phyloP scores from a whole-genome alignment of 139 green algal genomes.

The Monoraphidium neglectum region DNA sequence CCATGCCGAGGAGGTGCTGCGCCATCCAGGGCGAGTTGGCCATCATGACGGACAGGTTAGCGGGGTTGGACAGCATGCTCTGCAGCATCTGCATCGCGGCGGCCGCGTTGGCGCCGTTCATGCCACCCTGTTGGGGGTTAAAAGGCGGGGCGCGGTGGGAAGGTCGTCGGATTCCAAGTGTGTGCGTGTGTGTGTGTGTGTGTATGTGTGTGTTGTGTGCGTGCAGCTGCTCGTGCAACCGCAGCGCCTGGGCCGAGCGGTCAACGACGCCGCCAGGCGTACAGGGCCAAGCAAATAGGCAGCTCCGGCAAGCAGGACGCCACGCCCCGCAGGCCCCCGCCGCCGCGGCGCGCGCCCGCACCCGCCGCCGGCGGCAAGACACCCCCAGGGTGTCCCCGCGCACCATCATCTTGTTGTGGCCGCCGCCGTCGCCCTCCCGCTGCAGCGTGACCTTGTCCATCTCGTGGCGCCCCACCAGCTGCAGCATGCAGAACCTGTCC shows the following conservation, averaged over 20 bases:
- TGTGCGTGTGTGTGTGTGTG: too few species aligned
- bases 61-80: slow-evolving; percentile 25
- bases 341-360: background rate
- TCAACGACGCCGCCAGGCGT: background rate
- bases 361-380: background rate
- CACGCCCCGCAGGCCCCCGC: too few species aligned
- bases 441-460: slow-evolving; percentile 69
- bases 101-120: slow-evolving; percentile 16
- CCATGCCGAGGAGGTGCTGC: slow-evolving; percentile 13
- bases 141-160: slow-evolving; percentile 2
- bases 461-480: slow-evolving; percentile 66
- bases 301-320: background rate
- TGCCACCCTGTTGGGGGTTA: background rate
- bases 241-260: background rate
- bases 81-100: slow-evolving; percentile 43
- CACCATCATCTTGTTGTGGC: slow-evolving; percentile 42
- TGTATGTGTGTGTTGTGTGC: background rate
- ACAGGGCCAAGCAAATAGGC: background rate
- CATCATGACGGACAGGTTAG: slow-evolving; percentile 26
- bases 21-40: slow-evolving; percentile 27
- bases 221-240: background rate
- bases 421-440: slow-evolving; percentile 41
- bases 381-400: background rate
- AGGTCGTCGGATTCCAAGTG: background rate
- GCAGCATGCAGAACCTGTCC: slow-evolving; percentile 78